Evolutionary conservation across 73 alveolate species (phyloP).

Genomic region (Stentor coeruleus): DNA sequence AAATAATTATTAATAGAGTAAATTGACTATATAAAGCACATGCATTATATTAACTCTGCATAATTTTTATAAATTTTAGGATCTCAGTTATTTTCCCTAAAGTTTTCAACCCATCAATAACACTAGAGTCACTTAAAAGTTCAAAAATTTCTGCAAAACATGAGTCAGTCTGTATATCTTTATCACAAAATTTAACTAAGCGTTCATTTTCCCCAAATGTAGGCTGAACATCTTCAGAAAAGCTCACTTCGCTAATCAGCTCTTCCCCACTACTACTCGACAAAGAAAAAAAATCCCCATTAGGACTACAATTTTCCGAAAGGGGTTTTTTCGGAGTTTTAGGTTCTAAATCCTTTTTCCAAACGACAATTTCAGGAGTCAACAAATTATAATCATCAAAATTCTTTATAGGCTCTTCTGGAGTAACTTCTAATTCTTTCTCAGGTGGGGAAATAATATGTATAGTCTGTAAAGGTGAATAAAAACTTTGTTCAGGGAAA

Average conservation of each 20-base stretch:
- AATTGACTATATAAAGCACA: too few species aligned
- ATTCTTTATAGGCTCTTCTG: background rate
- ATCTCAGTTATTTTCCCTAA: background rate
- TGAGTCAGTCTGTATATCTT: background rate
- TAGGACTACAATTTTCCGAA: background rate
- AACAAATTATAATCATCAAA: background rate
- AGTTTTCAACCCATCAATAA: background rate
- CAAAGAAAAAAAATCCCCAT: background rate
- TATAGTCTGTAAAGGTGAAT: too few species aligned
- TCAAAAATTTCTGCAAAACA: background rate
- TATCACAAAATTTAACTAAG: background rate
- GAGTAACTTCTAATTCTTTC: background rate
- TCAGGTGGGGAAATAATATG: background rate
- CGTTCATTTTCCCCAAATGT: background rate
- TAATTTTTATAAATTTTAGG: background rate
- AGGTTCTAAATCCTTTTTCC: background rate
- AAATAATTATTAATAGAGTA: too few species aligned
- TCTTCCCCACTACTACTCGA: constrained; percentile 8
- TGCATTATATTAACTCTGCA: too few species aligned
- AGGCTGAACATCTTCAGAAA: background rate
- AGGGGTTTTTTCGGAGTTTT: background rate
- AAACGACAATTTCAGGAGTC: background rate
- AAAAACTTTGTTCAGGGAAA: too few species aligned
- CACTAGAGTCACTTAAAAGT: background rate
- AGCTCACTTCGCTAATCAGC: background rate